Base-by-base conservation (phyloP, 352 stramenopile species). In the Globisporangium splendens region DNA sequence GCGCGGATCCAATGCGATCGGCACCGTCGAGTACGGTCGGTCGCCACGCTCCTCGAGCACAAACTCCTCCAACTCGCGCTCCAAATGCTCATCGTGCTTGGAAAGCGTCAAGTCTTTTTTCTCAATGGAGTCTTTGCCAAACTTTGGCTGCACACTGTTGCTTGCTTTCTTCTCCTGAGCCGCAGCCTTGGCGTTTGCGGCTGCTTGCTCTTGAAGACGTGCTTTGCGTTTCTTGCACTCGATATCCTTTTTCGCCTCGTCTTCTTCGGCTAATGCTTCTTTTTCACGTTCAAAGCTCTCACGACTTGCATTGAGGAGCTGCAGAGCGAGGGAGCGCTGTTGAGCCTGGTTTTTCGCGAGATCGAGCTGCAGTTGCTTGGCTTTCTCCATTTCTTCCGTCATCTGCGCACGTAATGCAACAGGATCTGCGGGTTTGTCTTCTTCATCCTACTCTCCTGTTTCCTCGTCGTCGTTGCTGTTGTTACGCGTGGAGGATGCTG, bases 231-330 rank as follows among this genome's bases (percentile, higher is more conserved):
- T 72, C 39, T 76, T 73, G 0, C 78, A 62, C 46, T 91, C 78
- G 1, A 61, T 56, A 4, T 62, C 65, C 51, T 84, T 86, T n/a
- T 72, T 67, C 12, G 41, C 67, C 0, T 75, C 68, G 35, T 89
- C 77, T 61, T 83, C 75, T 21, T 69, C 54, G 2, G 72, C 70
- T 15, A 91, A 54, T 28, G 51, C 46, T 33, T 89, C 72, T 47
- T 79, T 64, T 38, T 93, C 78, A 8, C 62, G 65, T 43, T 85
- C 79, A 18, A 89, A 88, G 10, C 66, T 62, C 18, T 86, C 79
- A 8, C 77, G 69, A 20, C 68, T 80, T 8, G 80, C 79, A 24
- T 78, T 88, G 17, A 86, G 55, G 1, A 93, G 69, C 59, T 91
- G 75, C 42, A 90, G 70, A 8, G 79, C 70, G 18, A 91, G 52